Evolutionary conservation across 139 green algal genomes (phyloP).

Genomic region (Chlorella vulgaris): DNA sequence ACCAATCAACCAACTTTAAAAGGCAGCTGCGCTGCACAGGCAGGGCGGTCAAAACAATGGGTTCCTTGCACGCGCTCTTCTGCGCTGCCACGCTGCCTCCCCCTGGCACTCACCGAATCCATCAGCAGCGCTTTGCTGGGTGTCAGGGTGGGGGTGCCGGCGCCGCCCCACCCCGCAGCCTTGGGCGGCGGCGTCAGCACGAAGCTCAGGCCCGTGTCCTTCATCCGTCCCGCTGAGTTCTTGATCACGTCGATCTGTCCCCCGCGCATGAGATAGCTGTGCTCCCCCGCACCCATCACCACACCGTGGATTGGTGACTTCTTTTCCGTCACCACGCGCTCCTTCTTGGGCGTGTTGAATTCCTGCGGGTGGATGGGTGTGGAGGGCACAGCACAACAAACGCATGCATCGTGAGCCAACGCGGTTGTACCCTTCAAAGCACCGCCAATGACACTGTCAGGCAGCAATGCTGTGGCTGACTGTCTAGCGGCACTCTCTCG

Average conservation of each 20-base stretch:
- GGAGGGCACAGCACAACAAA: background rate
- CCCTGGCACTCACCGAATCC: constrained; percentile 6
- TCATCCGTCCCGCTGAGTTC: constrained; percentile 83
- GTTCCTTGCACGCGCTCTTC: background rate
- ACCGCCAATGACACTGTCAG: too few species aligned
- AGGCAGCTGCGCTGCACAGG: too few species aligned
- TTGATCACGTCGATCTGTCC: constrained; percentile 85
- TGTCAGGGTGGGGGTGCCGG: constrained; percentile 43
- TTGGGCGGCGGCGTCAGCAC: constrained; percentile 40
- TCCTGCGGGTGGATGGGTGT: constrained; percentile 27
- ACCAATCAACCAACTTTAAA: too few species aligned
- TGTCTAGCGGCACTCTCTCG: too few species aligned
- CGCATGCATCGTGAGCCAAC: too few species aligned
- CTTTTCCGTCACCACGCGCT: constrained; percentile 41
- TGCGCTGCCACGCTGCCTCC: too few species aligned
- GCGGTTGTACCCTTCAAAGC: too few species aligned
- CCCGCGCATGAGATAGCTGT: constrained; percentile 81
- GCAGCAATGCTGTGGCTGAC: too few species aligned
- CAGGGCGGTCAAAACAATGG: too few species aligned
- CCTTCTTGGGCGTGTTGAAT: constrained; percentile 44
- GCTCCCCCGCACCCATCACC: constrained; percentile 66
- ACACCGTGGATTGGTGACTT: constrained; percentile 52
- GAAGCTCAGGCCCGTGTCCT: constrained; percentile 46
- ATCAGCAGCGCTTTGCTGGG: constrained; percentile 73
- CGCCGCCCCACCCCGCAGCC: background rate